Base-by-base conservation (phyloP, 1,139 yeast species). In the Scheffersomyces lignicola region DNA sequence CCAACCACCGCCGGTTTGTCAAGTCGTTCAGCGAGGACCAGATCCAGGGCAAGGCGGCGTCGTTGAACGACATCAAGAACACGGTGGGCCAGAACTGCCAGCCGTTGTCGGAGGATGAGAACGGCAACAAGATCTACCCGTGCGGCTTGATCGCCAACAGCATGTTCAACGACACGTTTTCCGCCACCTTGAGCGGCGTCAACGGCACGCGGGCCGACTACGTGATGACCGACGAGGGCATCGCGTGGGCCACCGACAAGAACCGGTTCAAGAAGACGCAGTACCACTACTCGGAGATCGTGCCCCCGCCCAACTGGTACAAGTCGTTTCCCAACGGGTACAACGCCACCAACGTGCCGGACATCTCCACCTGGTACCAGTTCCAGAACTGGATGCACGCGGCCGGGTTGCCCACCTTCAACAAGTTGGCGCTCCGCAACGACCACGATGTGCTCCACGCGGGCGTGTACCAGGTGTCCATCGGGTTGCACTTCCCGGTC, bases 341-440 rank as follows among this genome's bases (percentile, higher is more conserved):
- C 56, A 83, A 80, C 18, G 76, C 68, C 22, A 69, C 73, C 3
- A 83, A 83, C 53, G 50, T 84, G 39, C 87, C 86, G 2, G 76
- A 79, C 48, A 53, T 84, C 27, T 67, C 79, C 1, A 58, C 62
- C 7, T 76, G 83, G 77, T 54, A 52, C 37, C 88, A 87, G 51
- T 81, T 92, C 56, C 97, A 92, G 62, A 92, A 90, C 58, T 92
- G 99, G 99, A 90, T 92, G 97, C 80, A 89, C 51, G 83, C 97
- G 2, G 83, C 97, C 3, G 97, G 92, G 1, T 71, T 94, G 42
- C 83, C 97, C 7, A 80, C 80, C 20, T 92, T 94, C 55, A 79
- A 86, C 52, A 89, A 89, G 60, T 67, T 92, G 54, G 88, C 84
- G 3, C 68, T 80, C 45, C 78, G 96, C 54, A 90, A 90, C 56